Evolutionary conservation across 2,329 filamentous ascomycete species (phyloP).

Genomic region (Aspergillus brasiliensis): DNA sequence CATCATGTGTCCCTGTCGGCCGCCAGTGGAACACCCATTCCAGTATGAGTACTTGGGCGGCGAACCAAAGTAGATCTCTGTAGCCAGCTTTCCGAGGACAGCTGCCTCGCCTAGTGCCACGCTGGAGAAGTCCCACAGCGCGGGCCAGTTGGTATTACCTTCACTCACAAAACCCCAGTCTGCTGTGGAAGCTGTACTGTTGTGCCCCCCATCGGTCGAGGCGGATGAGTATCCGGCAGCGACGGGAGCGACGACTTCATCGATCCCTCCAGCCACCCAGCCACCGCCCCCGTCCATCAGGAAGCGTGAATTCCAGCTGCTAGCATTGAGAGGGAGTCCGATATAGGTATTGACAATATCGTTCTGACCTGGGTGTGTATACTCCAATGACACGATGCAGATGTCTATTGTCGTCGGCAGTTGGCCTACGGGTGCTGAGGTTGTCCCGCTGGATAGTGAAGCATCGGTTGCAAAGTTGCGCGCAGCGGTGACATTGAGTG

Average conservation of each 20-base stretch:
- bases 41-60: constrained; percentile 7
- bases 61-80: constrained; percentile 1
- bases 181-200: not conserved
- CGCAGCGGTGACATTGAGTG: not conserved
- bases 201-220: constrained; percentile 1
- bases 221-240: not conserved
- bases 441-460: not conserved
- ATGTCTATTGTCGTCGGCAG: not conserved
- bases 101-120: constrained; percentile 9
- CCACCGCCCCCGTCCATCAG: constrained; percentile 10
- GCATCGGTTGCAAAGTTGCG: not conserved
- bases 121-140: constrained; percentile 4
- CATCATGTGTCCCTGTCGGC: constrained; percentile 21
- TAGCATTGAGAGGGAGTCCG: not conserved
- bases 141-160: constrained; percentile 1
- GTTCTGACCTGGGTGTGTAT: constrained; percentile 9
- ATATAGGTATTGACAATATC: constrained; percentile 6
- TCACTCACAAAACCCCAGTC: not conserved
- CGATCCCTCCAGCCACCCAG: not conserved
- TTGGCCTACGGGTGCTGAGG: not conserved
- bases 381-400: not conserved
- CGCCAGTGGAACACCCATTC: constrained; percentile 23
- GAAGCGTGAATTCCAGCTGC: constrained; percentile 10
- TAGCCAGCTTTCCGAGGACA: constrained; percentile 6
- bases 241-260: not conserved